Evolutionary conservation across 805 yeast genomes (phyloP).

Genomic region (Sungouiella blattae): DNA sequence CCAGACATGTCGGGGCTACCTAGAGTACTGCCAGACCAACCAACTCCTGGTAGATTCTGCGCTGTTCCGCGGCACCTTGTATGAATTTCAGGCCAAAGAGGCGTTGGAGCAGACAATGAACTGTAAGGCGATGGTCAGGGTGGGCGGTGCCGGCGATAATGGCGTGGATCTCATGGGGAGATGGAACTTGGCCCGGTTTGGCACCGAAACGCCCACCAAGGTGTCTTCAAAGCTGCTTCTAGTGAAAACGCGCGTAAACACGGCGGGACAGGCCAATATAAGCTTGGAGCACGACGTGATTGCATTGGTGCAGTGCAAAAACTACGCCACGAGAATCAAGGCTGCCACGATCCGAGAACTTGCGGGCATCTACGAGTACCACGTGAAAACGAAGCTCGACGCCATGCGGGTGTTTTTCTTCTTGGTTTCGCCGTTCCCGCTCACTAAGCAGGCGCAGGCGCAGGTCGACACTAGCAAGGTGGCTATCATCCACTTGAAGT

Average conservation of each 20-base stretch:
- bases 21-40: slow-evolving; percentile 24
- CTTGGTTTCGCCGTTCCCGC: slow-evolving; percentile 44
- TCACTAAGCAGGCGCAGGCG: slow-evolving; percentile 45
- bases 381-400: slow-evolving; percentile 22
- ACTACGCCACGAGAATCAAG: slow-evolving; percentile 40
- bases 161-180: slow-evolving; percentile 55
- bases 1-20: slow-evolving; percentile 27
- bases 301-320: slow-evolving; percentile 55
- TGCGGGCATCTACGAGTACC: slow-evolving; percentile 46
- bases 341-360: slow-evolving; percentile 51
- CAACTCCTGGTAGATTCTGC: slow-evolving; percentile 28
- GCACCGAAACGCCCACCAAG: not conserved
- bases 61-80: slow-evolving; percentile 53
- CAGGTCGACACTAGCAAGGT: slow-evolving; percentile 35
- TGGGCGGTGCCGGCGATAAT: slow-evolving; percentile 55
- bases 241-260: slow-evolving; percentile 2
- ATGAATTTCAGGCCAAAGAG: slow-evolving; percentile 45
- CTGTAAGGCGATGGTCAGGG: slow-evolving; percentile 36
- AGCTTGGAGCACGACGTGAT: slow-evolving; percentile 28
- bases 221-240: slow-evolving; percentile 7
- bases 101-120: slow-evolving; percentile 36
- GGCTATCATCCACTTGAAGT: slow-evolving; percentile 17
- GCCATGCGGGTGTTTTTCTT: slow-evolving; percentile 30
- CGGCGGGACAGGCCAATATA: not conserved
- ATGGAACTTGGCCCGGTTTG: slow-evolving; percentile 37